phyloP scores from a whole-genome alignment of 495 filamentous ascomycete species.

The Talaromyces wortmannii region DNA sequence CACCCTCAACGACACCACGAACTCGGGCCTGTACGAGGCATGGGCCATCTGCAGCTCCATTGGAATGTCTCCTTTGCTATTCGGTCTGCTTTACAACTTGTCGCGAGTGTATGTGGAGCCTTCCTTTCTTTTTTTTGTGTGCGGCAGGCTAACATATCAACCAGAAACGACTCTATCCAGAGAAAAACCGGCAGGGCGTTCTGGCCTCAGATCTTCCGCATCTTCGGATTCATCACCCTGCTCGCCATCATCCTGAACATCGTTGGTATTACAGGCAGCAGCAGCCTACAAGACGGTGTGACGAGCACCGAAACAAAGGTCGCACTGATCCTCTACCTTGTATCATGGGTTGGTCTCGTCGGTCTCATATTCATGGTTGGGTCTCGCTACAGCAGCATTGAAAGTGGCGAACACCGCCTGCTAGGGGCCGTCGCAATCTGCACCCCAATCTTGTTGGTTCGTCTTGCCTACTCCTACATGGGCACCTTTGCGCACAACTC shows the following conservation, averaged over 20 bases:
- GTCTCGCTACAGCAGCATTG: slow-evolving; percentile 3
- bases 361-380: not conserved
- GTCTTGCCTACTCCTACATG: slow-evolving; percentile 26
- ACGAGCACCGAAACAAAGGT: slow-evolving; percentile 14
- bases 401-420: slow-evolving; percentile 23
- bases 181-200: not conserved
- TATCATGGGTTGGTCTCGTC: slow-evolving; percentile 16
- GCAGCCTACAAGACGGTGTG: slow-evolving; percentile 7
- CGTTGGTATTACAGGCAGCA: slow-evolving; percentile 14
- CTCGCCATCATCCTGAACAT: slow-evolving; percentile 13
- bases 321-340: slow-evolving; percentile 18
- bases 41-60: slow-evolving; percentile 17
- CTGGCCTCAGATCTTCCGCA: slow-evolving; percentile 16
- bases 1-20: slow-evolving; percentile 15
- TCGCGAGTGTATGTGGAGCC: slow-evolving; percentile 17
- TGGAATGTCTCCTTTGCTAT: slow-evolving; percentile 17
- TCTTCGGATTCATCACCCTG: slow-evolving; percentile 14
- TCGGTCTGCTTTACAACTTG: slow-evolving; percentile 14
- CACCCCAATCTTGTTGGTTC: slow-evolving; percentile 29
- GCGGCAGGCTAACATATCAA: not conserved
- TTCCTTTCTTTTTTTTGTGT: not conserved
- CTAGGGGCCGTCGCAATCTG: slow-evolving; percentile 24
- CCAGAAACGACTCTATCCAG: slow-evolving; percentile 13
- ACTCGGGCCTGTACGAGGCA: slow-evolving; percentile 9
- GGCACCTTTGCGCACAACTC: slow-evolving; percentile 21